A percentile compares a stretch with the other conserved stretches of the same genome.
Evolutionary conservation across 805 yeast species (phyloP).

Genomic region (Saccharomycopsis schoenii): DNA sequence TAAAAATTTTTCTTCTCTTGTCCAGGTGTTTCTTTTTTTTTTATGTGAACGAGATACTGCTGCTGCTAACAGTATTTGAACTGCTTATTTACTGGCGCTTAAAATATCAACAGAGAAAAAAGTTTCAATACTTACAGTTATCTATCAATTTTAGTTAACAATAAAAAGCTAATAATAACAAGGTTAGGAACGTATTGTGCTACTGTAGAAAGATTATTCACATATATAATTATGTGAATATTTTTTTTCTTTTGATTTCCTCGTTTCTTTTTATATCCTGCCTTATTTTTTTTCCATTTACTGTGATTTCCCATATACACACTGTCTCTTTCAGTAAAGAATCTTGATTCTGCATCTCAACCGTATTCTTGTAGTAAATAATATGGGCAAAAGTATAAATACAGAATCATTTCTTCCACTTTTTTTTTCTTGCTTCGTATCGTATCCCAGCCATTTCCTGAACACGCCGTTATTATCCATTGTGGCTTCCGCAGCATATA

Average conservation of each 20-base stretch:
- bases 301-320: not conserved
- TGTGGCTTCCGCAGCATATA: not conserved
- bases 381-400: not conserved
- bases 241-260: not conserved
- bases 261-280: not conserved
- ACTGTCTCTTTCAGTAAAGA: not conserved
- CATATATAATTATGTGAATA: not conserved
- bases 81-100: not conserved
- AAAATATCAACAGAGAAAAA: not conserved
- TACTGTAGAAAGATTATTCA: not conserved
- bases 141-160: not conserved
- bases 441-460: not conserved
- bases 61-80: not conserved
- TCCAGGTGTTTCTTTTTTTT: not conserved
- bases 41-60: not conserved
- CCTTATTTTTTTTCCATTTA: no score
- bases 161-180: not conserved
- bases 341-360: slow-evolving; percentile 2
- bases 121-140: not conserved
- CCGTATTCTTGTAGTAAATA: not conserved
- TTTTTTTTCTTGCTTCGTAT: not conserved
- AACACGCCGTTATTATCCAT: not conserved
- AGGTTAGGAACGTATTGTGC: not conserved
- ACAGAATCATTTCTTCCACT: not conserved
- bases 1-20: not conserved